Conservation (phyloP, 2,329 filamentous ascomycete genomes). For the Ciborinia camelliae region DNA sequence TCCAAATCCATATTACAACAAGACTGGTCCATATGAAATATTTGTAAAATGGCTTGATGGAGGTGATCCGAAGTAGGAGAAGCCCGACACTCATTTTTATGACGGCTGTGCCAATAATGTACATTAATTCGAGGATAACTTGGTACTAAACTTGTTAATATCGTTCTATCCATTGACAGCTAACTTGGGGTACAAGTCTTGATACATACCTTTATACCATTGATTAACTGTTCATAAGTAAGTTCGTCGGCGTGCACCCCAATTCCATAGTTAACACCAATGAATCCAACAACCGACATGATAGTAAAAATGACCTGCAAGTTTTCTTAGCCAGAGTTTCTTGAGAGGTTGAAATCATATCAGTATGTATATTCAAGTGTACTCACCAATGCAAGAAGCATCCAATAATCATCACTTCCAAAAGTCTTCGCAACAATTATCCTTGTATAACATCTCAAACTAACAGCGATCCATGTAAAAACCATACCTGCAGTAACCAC, state of each 20-base stretch:
- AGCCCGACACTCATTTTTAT: constrained; percentile 16
- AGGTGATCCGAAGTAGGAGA: constrained; percentile 9
- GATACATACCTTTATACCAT: constrained; percentile 6
- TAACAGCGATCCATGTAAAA: constrained; percentile 4
- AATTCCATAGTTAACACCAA: neutral
- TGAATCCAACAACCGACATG: neutral
- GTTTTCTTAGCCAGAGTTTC: neutral
- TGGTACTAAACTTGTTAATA: constrained; percentile 4
- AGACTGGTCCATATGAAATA: constrained; percentile 7
- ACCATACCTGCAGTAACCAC: neutral
- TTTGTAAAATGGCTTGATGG: constrained; percentile 13
- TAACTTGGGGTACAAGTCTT: neutral
- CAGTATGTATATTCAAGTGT: no score
- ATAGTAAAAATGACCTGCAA: neutral
- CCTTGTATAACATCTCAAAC: constrained; percentile 9
- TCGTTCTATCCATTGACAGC: neutral
- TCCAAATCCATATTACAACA: neutral
- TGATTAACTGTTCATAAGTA: neutral
- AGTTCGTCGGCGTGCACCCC: neutral
- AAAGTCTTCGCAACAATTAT: neutral
- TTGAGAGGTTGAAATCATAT: neutral
- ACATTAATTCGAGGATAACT: neutral
- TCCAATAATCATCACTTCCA: constrained; percentile 15
- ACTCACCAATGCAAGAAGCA: constrained; percentile 3
- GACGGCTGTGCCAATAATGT: neutral